These are phyloP conservation scores for Boletus barrowsii DNA, from an alignment of 768 basidiomycete genomes.

Conservation along the genomic window DNA sequence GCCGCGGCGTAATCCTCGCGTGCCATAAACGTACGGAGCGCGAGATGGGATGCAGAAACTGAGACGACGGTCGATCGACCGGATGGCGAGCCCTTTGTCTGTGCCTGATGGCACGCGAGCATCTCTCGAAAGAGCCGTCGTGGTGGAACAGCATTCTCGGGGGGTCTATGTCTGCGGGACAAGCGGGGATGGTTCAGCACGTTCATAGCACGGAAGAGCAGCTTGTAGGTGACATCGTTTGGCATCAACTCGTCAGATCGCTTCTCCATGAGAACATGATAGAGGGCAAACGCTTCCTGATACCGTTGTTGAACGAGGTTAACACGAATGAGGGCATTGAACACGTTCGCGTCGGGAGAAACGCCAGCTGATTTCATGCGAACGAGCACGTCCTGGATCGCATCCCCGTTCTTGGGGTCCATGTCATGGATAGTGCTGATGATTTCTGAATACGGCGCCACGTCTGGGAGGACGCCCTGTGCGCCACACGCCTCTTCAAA, in stretches of 20 bases:
- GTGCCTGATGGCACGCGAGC: constrained; percentile 33
- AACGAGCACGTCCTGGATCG: constrained; percentile 36
- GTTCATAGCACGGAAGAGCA: constrained; percentile 36
- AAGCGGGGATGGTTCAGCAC: constrained; percentile 17
- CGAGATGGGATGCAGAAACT: constrained; percentile 38
- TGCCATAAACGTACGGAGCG: constrained; percentile 44
- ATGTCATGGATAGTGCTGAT: constrained; percentile 37
- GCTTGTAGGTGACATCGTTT: constrained; percentile 47
- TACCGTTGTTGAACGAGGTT: constrained; percentile 34
- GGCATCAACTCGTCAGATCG: constrained; percentile 28
- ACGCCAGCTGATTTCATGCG: constrained; percentile 39
- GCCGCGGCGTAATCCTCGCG: constrained; percentile 48
- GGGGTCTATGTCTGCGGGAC: constrained; percentile 21
- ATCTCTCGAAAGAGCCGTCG: constrained; percentile 47
- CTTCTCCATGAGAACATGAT: constrained; percentile 36
- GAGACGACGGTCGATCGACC: constrained; percentile 28
- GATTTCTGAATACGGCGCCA: constrained; percentile 38
- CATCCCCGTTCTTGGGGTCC: constrained; percentile 26
- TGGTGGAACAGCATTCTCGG: constrained; percentile 30
- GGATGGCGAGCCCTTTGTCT: constrained; percentile 13
- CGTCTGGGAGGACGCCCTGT: constrained; percentile 10
- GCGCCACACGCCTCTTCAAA: constrained; percentile 23
- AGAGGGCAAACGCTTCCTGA: constrained; percentile 42
- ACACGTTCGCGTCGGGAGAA: constrained; percentile 38
- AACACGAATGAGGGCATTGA: constrained; percentile 47